These are phyloP conservation scores for Neoscytalidium dimidiatum DNA, from an alignment of 2,329 filamentous ascomycete species.

Conservation along the genomic window DNA sequence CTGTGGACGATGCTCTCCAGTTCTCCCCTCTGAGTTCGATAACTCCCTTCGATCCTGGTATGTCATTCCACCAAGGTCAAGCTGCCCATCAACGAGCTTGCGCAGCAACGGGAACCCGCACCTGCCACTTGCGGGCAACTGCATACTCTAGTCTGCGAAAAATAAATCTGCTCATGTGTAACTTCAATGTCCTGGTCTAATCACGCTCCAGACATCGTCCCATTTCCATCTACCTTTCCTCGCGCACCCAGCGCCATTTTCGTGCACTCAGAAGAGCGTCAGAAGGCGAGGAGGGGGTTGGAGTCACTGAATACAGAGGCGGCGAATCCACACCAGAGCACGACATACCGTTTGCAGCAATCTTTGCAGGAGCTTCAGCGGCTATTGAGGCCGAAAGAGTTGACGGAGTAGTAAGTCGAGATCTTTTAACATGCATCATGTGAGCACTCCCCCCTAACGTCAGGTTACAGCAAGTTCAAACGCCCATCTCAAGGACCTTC, in stretches of 20 bases:
- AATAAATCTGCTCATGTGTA: neutral
- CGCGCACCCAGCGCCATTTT: slow-evolving; percentile 41
- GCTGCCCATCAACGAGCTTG: slow-evolving; percentile 1
- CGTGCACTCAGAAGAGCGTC: slow-evolving; percentile 47
- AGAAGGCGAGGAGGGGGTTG: slow-evolving; percentile 55
- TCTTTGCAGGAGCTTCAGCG: slow-evolving; percentile 74
- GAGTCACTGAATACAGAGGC: slow-evolving; percentile 73
- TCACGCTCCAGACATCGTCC: slow-evolving; percentile 43
- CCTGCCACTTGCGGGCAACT: neutral
- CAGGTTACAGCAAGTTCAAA: slow-evolving; percentile 11
- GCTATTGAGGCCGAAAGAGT: slow-evolving; percentile 69
- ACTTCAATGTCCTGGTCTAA: slow-evolving; percentile 21
- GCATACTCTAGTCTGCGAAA: neutral
- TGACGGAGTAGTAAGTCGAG: slow-evolving; percentile 66
- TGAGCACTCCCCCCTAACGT: neutral
- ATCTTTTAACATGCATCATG: neutral
- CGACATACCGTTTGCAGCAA: slow-evolving; percentile 68
- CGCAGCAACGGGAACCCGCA: neutral
- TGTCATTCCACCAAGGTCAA: slow-evolving; percentile 25
- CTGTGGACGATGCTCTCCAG: slow-evolving; percentile 74
- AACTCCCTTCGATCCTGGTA: slow-evolving; percentile 75
- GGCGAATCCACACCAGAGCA: slow-evolving; percentile 55
- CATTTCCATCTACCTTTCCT: slow-evolving; percentile 45
- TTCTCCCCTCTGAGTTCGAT: slow-evolving; percentile 81
- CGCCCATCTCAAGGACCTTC: slow-evolving; percentile 35